These are phyloP conservation scores for Metarhizium robertsii DNA, from an alignment of 2,329 filamentous ascomycete genomes.

Conservation along the genomic window DNA sequence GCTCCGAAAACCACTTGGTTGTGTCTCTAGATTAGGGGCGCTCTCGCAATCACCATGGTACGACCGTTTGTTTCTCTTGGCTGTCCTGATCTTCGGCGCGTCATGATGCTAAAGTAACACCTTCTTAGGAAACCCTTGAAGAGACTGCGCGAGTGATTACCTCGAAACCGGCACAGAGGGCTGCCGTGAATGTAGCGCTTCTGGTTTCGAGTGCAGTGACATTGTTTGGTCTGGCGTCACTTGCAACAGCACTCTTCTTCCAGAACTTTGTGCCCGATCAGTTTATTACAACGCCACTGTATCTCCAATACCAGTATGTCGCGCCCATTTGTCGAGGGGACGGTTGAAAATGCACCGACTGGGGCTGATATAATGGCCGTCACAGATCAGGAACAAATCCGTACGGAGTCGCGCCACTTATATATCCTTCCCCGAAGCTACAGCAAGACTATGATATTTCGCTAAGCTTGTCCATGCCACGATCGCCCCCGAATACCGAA, in stretches of 20 bases:
- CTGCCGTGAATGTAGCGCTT: conserved; percentile 37
- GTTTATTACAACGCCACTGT: conserved; percentile 40
- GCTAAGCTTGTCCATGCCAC: conserved; percentile 66
- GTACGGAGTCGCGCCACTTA: conserved; percentile 39
- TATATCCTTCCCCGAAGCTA: conserved; percentile 46
- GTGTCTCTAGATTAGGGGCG: background rate
- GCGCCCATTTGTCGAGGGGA: too few species aligned
- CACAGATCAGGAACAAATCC: conserved; percentile 40
- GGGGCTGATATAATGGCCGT: conserved; percentile 8
- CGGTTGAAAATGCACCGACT: background rate
- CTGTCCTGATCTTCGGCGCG: background rate
- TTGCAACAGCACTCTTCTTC: conserved; percentile 45
- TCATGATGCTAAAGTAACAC: background rate
- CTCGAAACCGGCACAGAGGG: conserved; percentile 41
- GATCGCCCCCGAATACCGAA: conserved; percentile 63
- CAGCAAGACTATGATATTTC: conserved; percentile 79
- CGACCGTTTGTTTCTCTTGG: background rate
- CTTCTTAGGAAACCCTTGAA: conserved; percentile 23
- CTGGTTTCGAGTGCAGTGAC: conserved; percentile 31
- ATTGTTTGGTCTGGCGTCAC: conserved; percentile 36
- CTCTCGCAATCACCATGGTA: background rate
- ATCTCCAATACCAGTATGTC: conserved; percentile 50
- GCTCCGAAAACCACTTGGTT: background rate
- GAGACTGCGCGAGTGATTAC: conserved; percentile 31
- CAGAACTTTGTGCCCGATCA: conserved; percentile 47